These are phyloP conservation scores for Kwoniella mangroviensis DNA, from an alignment of 768 basidiomycete genomes.

Conservation along the genomic window DNA sequence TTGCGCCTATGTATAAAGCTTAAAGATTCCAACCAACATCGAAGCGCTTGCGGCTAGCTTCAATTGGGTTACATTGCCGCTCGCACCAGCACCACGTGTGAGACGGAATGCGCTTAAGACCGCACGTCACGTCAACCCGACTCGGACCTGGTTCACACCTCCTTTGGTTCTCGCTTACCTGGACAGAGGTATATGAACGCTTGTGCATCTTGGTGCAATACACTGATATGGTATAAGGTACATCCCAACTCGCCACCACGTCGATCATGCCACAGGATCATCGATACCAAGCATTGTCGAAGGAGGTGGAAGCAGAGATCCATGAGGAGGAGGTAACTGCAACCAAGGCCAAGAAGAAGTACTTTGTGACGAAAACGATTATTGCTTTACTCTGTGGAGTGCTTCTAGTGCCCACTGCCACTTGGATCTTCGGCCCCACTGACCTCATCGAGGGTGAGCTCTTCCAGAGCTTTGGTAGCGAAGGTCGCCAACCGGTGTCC, in stretches of 20 bases:
- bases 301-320: no score
- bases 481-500: conserved; percentile 1
- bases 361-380: conserved; percentile 6
- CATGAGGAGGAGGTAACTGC: no score
- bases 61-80: background rate
- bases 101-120: background rate
- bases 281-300: conserved; percentile 1
- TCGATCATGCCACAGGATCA: conserved; percentile 3
- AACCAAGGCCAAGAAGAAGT: background rate
- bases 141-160: no score
- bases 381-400: conserved; percentile 9
- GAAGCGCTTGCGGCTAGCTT: conserved; percentile 8
- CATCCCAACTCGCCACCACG: background rate
- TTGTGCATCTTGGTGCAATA: no score
- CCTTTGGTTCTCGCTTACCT: background rate
- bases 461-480: background rate
- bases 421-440: background rate
- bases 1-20: background rate
- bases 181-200: conserved; percentile 3
- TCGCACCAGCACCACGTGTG: background rate
- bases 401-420: conserved; percentile 4
- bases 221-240: background rate
- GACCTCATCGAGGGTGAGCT: background rate
- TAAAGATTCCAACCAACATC: no score
- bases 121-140: background rate